Evolutionary conservation across 2,329 filamentous ascomycete genomes (phyloP).

Genomic region (Bertia moriformis): DNA sequence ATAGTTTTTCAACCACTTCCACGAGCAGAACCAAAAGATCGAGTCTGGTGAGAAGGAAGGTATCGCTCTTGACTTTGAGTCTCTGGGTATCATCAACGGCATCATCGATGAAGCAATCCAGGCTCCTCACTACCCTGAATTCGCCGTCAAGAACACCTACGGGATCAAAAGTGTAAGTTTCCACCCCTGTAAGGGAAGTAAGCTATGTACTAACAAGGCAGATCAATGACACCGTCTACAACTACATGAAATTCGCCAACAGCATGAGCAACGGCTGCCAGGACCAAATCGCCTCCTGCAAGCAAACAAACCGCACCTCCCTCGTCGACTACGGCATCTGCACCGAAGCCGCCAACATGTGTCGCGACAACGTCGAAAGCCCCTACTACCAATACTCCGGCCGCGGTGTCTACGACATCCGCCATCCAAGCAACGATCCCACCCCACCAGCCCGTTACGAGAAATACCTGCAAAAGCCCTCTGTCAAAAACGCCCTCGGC

Average conservation of each 20-base stretch:
- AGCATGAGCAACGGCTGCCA: conserved; percentile 33
- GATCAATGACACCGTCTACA: conserved; percentile 42
- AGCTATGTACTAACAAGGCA: conserved; percentile 17
- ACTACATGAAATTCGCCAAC: conserved; percentile 39
- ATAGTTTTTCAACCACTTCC: conserved; percentile 38
- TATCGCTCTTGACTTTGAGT: conserved; percentile 34
- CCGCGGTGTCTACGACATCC: conserved; percentile 46
- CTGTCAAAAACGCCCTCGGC: conserved; percentile 36
- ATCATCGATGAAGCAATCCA: conserved; percentile 39
- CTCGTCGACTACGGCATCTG: conserved; percentile 27
- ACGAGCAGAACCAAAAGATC: conserved; percentile 39
- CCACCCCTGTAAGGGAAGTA: conserved; percentile 3
- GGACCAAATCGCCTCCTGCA: conserved; percentile 35
- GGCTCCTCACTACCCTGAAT: conserved; percentile 19
- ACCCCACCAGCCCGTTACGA: conserved; percentile 47
- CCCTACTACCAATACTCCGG: conserved; percentile 37
- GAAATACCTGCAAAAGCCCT: conserved; percentile 48
- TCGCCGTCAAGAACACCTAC: conserved; percentile 29
- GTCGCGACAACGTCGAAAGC: conserved; percentile 37
- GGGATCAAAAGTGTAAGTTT: conserved; percentile 24
- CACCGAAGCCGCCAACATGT: conserved; percentile 35
- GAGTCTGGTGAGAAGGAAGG: conserved; percentile 29
- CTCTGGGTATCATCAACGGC: conserved; percentile 37
- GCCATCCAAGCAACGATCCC: conserved; percentile 37
- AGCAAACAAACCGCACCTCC: conserved; percentile 13